Percentiles rank a stretch among this genome's conserved stretches.
phyloP scores from a whole-genome alignment of 345 rosid species.

The Streptanthus diversifolius region DNA sequence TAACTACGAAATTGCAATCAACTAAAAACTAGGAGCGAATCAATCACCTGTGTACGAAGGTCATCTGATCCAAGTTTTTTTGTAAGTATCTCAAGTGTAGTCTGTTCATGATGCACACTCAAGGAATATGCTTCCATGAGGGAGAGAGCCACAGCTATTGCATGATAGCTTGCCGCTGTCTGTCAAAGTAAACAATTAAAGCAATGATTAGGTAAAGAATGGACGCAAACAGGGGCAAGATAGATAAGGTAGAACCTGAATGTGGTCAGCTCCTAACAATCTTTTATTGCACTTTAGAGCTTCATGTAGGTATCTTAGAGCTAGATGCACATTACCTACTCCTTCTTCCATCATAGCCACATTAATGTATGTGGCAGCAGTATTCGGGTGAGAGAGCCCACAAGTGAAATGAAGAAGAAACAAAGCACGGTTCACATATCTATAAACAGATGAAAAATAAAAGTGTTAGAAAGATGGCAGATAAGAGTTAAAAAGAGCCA shows the following conservation, averaged over 20 bases:
- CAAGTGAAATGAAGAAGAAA: constrained; percentile 89
- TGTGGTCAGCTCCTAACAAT: constrained; percentile 88
- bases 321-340: constrained; percentile 88
- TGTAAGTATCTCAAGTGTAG: constrained; percentile 81
- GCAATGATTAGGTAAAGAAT: constrained; percentile 4
- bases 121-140: constrained; percentile 88
- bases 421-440: constrained; percentile 90
- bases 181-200: constrained; percentile 33
- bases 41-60: constrained; percentile 79
- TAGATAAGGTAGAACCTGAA: constrained; percentile 59
- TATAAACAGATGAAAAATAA: constrained; percentile 25
- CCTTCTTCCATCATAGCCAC: constrained; percentile 99
- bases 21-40: not conserved
- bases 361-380: constrained; percentile 94
- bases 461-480: not conserved
- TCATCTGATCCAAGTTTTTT: constrained; percentile 89
- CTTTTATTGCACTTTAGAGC: constrained; percentile 95
- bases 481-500: constrained; percentile 16
- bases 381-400: constrained; percentile 93
- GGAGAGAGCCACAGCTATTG: constrained; percentile 95
- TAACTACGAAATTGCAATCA: not conserved
- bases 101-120: constrained; percentile 96
- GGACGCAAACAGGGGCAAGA: not conserved
- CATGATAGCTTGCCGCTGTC: constrained; percentile 99
- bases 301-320: constrained; percentile 91